Conservation (phyloP, 225 moss, liverwort and hornwort species). For the Physcomitrellopsis africana region DNA sequence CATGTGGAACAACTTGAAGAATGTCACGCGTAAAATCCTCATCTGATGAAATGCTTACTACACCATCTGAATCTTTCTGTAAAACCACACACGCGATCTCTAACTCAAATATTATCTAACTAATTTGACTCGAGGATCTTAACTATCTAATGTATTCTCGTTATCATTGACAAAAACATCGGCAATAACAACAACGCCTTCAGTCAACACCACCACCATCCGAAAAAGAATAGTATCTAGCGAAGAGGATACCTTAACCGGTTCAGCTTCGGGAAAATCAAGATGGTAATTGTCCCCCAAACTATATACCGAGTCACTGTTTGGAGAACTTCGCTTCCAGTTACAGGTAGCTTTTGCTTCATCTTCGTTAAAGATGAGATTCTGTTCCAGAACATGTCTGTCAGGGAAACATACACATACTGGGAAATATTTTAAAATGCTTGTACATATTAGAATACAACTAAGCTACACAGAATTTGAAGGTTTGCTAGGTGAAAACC, state of each 20-base stretch:
- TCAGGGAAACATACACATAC: slow-evolving; percentile 13
- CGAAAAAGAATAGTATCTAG: not conserved
- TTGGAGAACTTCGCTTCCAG: slow-evolving; percentile 25
- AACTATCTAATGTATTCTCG: too few species aligned
- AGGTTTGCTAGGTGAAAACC: not conserved
- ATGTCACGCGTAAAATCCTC: slow-evolving; percentile 36
- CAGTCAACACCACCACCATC: not conserved
- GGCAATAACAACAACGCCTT: too few species aligned
- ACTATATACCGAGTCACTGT: slow-evolving; percentile 12
- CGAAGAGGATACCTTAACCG: slow-evolving; percentile 30
- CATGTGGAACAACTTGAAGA: slow-evolving; percentile 43
- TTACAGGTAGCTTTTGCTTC: not conserved
- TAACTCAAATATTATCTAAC: too few species aligned
- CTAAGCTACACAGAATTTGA: not conserved
- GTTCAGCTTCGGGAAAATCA: slow-evolving; percentile 30
- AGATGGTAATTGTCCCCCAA: slow-evolving; percentile 12
- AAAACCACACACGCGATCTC: slow-evolving; percentile 8
- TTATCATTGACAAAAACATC: too few species aligned
- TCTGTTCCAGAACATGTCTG: slow-evolving; percentile 31
- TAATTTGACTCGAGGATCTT: too few species aligned
- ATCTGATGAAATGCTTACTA: slow-evolving; percentile 38
- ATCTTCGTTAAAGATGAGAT: slow-evolving; percentile 19
- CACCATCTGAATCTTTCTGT: slow-evolving; percentile 37
- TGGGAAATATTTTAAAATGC: not conserved
- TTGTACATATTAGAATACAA: slow-evolving; percentile 6